These are phyloP conservation scores for Beauveria rudraprayagi DNA, from an alignment of 2,329 filamentous ascomycete species.

Conservation along the genomic window DNA sequence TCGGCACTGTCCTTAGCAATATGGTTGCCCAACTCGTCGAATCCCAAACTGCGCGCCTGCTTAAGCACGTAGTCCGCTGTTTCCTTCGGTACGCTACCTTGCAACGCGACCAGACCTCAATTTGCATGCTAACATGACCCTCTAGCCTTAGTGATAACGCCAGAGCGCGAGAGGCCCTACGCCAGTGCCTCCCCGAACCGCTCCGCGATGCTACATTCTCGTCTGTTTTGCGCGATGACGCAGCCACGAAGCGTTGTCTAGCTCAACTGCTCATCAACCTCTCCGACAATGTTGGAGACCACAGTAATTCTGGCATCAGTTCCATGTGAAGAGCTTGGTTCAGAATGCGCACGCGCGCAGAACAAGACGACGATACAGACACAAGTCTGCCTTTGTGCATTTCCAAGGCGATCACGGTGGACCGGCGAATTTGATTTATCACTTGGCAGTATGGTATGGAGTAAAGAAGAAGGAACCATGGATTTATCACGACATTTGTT, in stretches of 20 bases:
- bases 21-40: slow-evolving; percentile 98
- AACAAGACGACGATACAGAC: background rate
- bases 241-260: slow-evolving; percentile 93
- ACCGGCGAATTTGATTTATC: slow-evolving; percentile 7
- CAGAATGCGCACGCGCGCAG: background rate
- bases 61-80: slow-evolving; percentile 96
- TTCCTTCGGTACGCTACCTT: slow-evolving; percentile 68
- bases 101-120: background rate
- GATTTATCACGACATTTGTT: slow-evolving; percentile 5
- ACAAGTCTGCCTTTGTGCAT: slow-evolving; percentile 3
- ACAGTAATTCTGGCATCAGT: slow-evolving; percentile 26
- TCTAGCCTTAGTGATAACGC: slow-evolving; percentile 87
- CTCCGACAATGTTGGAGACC: slow-evolving; percentile 70
- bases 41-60: slow-evolving; percentile 87
- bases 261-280: slow-evolving; percentile 96
- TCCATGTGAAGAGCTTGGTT: slow-evolving; percentile 21
- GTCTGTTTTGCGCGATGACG: slow-evolving; percentile 90
- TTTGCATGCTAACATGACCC: slow-evolving; percentile 13
- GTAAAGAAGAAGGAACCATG: background rate
- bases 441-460: background rate
- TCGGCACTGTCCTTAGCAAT: slow-evolving; percentile 93
- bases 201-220: slow-evolving; percentile 97
- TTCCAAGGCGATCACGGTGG: slow-evolving; percentile 3
- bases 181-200: slow-evolving; percentile 95
- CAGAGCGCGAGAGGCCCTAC: slow-evolving; percentile 84